A percentile compares a stretch with the other conserved stretches of the same genome.
These are phyloP conservation scores for Actinomortierella ambigua DNA, from an alignment of 371 early-diverging fungal genomes.

Conservation along the genomic window DNA sequence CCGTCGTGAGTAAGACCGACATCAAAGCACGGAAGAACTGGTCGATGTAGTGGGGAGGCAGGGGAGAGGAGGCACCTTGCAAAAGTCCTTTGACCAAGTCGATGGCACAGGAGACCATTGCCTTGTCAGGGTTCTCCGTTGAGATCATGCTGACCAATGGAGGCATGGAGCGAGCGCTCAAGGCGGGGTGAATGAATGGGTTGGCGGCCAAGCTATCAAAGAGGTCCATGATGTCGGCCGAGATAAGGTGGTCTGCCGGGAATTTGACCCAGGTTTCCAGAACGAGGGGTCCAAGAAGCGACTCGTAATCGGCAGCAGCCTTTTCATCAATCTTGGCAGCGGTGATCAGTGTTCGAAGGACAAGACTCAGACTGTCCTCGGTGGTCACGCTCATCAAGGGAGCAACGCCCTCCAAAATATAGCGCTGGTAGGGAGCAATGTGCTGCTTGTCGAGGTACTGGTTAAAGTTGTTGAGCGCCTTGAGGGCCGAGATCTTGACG, in stretches of 20 bases:
- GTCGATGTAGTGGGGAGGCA: slow-evolving; percentile 76
- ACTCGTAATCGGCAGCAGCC: slow-evolving; percentile 74
- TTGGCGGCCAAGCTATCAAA: slow-evolving; percentile 80
- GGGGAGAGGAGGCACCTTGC: slow-evolving; percentile 67
- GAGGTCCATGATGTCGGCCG: slow-evolving; percentile 77
- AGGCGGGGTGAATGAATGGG: slow-evolving; percentile 58
- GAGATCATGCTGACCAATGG: slow-evolving; percentile 56
- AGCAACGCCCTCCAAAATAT: slow-evolving; percentile 72
- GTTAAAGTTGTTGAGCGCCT: slow-evolving; percentile 77
- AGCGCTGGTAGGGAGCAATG: slow-evolving; percentile 65
- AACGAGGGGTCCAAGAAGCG: slow-evolving; percentile 72
- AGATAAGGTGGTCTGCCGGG: slow-evolving; percentile 71
- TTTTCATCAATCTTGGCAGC: slow-evolving; percentile 76
- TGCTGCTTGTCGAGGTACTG: slow-evolving; percentile 61
- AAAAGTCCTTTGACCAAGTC: slow-evolving; percentile 65
- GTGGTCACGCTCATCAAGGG: slow-evolving; percentile 65
- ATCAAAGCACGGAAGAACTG: slow-evolving; percentile 86
- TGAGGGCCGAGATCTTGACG: slow-evolving; percentile 81
- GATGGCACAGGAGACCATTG: slow-evolving; percentile 64
- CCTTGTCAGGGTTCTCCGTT: slow-evolving; percentile 38
- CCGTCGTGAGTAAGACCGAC: slow-evolving; percentile 65
- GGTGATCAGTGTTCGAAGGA: slow-evolving; percentile 78
- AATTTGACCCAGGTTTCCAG: slow-evolving; percentile 79
- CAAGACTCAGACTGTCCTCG: slow-evolving; percentile 80
- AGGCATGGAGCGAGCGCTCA: slow-evolving; percentile 76